These are phyloP conservation scores for Metschnikowia gelsemii DNA, from an alignment of 805 yeast genomes.

Conservation along the genomic window DNA sequence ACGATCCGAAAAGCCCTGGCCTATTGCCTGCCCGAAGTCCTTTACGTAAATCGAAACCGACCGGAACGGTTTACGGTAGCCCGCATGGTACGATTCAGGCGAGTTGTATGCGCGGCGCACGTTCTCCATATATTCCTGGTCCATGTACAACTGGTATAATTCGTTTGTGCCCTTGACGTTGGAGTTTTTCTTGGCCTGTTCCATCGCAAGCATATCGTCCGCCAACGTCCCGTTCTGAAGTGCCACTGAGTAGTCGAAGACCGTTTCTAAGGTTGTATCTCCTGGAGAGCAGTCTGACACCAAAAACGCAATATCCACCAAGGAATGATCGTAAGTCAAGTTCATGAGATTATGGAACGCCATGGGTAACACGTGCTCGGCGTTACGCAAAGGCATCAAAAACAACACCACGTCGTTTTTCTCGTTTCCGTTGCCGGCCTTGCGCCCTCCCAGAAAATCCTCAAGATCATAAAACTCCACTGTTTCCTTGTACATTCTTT, in stretches of 20 bases:
- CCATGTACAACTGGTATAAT: constrained; percentile 70
- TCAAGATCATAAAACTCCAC: constrained; percentile 64
- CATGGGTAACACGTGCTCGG: constrained; percentile 71
- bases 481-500: constrained; percentile 37
- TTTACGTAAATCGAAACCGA: constrained; percentile 76
- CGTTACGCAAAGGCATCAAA: constrained; percentile 76
- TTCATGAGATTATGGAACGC: constrained; percentile 86
- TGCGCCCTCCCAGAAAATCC: constrained; percentile 47
- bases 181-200: constrained; percentile 29
- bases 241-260: constrained; percentile 62
- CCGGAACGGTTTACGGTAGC: constrained; percentile 68
- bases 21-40: constrained; percentile 81
- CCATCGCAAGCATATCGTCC: constrained; percentile 46
- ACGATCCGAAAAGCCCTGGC: constrained; percentile 80
- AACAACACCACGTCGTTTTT: constrained; percentile 62
- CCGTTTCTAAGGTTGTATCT: constrained; percentile 64
- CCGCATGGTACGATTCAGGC: constrained; percentile 55
- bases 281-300: constrained; percentile 76
- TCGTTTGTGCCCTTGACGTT: constrained; percentile 56
- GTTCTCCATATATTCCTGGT: constrained; percentile 53
- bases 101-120: constrained; percentile 60
- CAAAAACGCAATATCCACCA: constrained; percentile 77
- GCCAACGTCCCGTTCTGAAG: constrained; percentile 69
- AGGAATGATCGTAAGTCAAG: constrained; percentile 75
- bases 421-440: constrained; percentile 18